Conservation (phyloP, 176 grass and related monocot species). For the Otatea glauca region DNA sequence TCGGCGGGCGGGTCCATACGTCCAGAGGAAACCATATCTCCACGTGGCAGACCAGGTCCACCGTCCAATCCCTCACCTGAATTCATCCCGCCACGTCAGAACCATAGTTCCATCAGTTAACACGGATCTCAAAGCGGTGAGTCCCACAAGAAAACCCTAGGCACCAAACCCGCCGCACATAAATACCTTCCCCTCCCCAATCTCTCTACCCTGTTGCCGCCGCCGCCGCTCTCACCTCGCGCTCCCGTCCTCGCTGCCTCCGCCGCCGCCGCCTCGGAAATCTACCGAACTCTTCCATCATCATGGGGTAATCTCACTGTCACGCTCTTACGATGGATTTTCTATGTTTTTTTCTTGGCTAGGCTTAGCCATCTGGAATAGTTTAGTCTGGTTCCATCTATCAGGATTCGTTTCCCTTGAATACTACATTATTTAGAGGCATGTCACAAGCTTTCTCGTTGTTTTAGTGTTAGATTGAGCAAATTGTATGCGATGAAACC, state of each 20-base stretch:
- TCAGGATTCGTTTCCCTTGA: background rate
- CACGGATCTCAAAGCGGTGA: constrained; percentile 38
- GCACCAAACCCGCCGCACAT: constrained; percentile 4
- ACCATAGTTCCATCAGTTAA: constrained; percentile 1
- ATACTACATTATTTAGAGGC: background rate
- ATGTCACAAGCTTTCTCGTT: background rate
- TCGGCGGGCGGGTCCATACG: background rate
- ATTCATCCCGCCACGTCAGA: background rate
- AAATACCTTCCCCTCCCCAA: background rate
- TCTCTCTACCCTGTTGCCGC: background rate
- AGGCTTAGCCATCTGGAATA: constrained; percentile 21
- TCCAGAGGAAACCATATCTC: background rate
- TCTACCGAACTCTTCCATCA: constrained; percentile 27
- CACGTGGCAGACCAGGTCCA: constrained; percentile 31
- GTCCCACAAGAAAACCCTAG: constrained; percentile 46
- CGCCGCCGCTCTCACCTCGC: constrained; percentile 45
- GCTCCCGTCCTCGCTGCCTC: background rate
- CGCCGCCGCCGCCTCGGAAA: constrained; percentile 16
- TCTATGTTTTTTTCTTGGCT: background rate
- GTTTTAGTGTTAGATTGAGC: background rate
- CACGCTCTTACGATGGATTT: background rate
- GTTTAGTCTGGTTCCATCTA: background rate
- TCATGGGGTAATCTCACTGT: constrained; percentile 50
- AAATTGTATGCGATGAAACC: background rate
- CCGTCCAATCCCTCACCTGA: background rate